Evolutionary conservation across 768 basidiomycete species (phyloP), one percentile per base, ranked within the genome.

Genomic region (Gloeostereum incarnatum): DNA sequence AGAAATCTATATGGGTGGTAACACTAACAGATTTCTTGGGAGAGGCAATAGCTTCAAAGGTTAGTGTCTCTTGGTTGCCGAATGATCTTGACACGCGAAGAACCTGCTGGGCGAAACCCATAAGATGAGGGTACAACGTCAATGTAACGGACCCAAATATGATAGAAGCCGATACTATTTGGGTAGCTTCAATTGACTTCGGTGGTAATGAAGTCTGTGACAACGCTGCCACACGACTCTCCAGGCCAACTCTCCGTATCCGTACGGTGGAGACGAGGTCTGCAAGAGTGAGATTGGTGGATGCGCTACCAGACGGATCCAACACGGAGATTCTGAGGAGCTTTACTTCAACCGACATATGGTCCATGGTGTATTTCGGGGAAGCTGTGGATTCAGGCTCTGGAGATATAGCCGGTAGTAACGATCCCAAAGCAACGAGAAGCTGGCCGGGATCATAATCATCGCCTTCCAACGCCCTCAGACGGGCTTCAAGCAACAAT

Each of bases 101-200:
- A 34, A 71, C 44, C 44, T 69, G 62, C 54, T 72, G 78, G 7
- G 69, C 66, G 46, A 81, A 81, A 18, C 63, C 56, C 60, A 82
- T 71, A 23, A 82, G 56, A 42, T 71, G 71, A 16, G 81, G 78
- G n/a, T 57, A 69, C 9, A 79, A 59, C 5, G 51, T 51, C 35
- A 78, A 43, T 11, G 57, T 55, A 18, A 70, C 40, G 29, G 68
- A 63, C 1, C 65, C 66, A 13, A 71, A 26, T 17, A 61, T 54
- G 19, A 75, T 30, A 14, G 61, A 55, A 18, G 66, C 42, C 3
- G 62, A 52, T 10, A 53, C 45, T 39, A 59, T 61, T 17, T 48
- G 50, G 20, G 65, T 48, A 9, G 34, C 13, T 32, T 42, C 33
- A 52, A 56, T 21, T 57, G 46, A 9, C 54, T 50, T 44, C 52